These are phyloP conservation scores for Epithemia pelagica DNA, from an alignment of 108 stramenopile species.

Conservation along the genomic window DNA sequence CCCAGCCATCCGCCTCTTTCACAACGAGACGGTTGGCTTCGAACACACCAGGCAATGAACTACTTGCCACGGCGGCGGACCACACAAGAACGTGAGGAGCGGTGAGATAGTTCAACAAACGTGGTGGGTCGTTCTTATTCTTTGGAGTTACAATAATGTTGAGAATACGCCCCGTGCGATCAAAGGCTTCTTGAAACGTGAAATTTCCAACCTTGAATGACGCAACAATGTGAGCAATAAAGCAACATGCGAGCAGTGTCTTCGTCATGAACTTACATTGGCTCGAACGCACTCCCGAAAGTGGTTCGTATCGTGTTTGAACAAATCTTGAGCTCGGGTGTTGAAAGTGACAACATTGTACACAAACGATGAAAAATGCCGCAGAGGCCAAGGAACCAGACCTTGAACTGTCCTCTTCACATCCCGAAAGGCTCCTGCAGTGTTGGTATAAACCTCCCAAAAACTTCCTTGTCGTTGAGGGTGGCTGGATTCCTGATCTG, in stretches of 20 bases:
- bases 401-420: conserved; percentile 64
- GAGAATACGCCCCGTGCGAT: conserved; percentile 95
- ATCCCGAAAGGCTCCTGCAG: conserved; percentile 56
- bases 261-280: conserved; percentile 47
- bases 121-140: conserved; percentile 85
- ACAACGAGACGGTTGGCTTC: conserved; percentile 91
- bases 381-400: conserved; percentile 59
- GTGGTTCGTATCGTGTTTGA: conserved; percentile 91
- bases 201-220: conserved; percentile 72
- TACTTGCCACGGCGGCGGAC: conserved; percentile 93
- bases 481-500: conserved; percentile 2
- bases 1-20: conserved; percentile 93
- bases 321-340: conserved; percentile 69
- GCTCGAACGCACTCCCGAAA: conserved; percentile 70
- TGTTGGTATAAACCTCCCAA: conserved; percentile 32
- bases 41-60: conserved; percentile 94
- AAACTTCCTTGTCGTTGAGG: conserved; percentile 1
- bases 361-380: conserved; percentile 49
- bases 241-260: too few relatives aligned
- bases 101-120: conserved; percentile 96
- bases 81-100: conserved; percentile 97
- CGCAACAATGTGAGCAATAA: too few relatives aligned
- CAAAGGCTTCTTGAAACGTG: conserved; percentile 98
- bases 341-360: conserved; percentile 71
- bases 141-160: conserved; percentile 95